Percentiles rank a stretch among this genome's conserved stretches.
Conservation (phyloP, 768 basidiomycete genomes). For the Harrya chromipes region DNA sequence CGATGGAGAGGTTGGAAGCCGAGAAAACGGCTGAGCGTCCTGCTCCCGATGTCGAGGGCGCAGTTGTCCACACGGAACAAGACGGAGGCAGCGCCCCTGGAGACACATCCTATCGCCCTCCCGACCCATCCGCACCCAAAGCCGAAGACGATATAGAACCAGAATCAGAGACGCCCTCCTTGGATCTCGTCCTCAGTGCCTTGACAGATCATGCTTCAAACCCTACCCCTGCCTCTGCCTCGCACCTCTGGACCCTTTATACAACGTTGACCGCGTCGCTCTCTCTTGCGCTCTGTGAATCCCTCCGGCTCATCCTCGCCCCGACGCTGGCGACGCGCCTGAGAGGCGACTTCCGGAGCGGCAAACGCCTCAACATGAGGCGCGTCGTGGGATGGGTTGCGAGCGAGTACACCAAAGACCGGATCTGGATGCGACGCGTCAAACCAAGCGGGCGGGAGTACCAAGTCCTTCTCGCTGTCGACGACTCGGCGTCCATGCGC, state of each 20-base stretch:
- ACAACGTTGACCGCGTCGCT: slow-evolving; percentile 88
- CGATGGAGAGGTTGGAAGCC: slow-evolving; percentile 25
- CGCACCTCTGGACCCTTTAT: slow-evolving; percentile 88
- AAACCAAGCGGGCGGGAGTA: slow-evolving; percentile 93
- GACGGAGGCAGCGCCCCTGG: slow-evolving; percentile 1
- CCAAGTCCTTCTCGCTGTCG: slow-evolving; percentile 90
- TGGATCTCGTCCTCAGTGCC: slow-evolving; percentile 21
- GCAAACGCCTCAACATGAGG: slow-evolving; percentile 98
- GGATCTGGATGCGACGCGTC: slow-evolving; percentile 96
- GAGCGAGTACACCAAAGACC: slow-evolving; percentile 98
- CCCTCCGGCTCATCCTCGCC: slow-evolving; percentile 92
- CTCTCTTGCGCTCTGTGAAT: slow-evolving; percentile 90
- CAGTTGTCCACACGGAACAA: slow-evolving; percentile 38
- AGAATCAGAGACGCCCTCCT: slow-evolving; percentile 14
- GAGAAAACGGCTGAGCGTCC: slow-evolving; percentile 27
- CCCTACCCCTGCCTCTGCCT: slow-evolving; percentile 38
- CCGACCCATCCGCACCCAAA: slow-evolving; percentile 28
- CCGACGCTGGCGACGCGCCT: slow-evolving; percentile 92
- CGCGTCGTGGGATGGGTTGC: slow-evolving; percentile 98
- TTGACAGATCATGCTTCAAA: slow-evolving; percentile 19
- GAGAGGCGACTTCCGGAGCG: slow-evolving; percentile 95
- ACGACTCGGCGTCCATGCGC: slow-evolving; percentile 94
- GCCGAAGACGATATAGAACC: slow-evolving; percentile 28
- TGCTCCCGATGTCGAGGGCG: slow-evolving; percentile 42
- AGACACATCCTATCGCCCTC: slow-evolving; percentile 7